These are phyloP conservation scores for Trichoderma gamsii DNA, from an alignment of 495 filamentous ascomycete genomes.

Conservation along the genomic window DNA sequence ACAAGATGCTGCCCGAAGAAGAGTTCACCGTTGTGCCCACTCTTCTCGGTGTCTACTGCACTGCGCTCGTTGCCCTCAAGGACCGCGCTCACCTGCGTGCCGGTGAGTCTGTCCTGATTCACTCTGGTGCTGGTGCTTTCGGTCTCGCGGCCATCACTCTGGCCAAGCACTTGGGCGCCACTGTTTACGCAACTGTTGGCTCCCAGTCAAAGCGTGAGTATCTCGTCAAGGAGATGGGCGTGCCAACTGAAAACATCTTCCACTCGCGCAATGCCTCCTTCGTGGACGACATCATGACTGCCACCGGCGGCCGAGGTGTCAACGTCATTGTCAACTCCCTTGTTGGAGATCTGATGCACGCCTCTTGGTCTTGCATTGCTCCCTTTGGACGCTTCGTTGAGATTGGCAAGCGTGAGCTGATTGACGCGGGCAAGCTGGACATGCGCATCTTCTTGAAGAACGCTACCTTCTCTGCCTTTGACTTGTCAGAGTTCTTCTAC, in stretches of 20 bases:
- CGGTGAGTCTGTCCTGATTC: slow-evolving; percentile 52
- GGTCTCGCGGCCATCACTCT: slow-evolving; percentile 48
- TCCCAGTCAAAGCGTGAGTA: slow-evolving; percentile 35
- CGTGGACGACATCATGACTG: slow-evolving; percentile 31
- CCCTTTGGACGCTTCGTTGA: slow-evolving; percentile 49
- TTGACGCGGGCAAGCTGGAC: slow-evolving; percentile 24
- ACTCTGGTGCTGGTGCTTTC: slow-evolving; percentile 45
- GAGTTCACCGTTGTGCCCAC: slow-evolving; percentile 25
- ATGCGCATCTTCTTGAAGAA: slow-evolving; percentile 31
- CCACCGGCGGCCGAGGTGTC: slow-evolving; percentile 42
- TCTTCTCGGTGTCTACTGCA: slow-evolving; percentile 42
- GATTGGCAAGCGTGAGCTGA: slow-evolving; percentile 37
- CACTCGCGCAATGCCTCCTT: slow-evolving; percentile 33
- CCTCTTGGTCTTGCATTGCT: slow-evolving; percentile 39
- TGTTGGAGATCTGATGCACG: slow-evolving; percentile 43
- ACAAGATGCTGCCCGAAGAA: slow-evolving; percentile 25
- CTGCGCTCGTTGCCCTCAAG: slow-evolving; percentile 45
- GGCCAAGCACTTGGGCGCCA: slow-evolving; percentile 37
- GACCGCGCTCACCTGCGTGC: slow-evolving; percentile 31
- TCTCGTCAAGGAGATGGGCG: slow-evolving; percentile 35
- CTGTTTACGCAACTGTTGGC: slow-evolving; percentile 46
- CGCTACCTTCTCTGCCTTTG: slow-evolving; percentile 27
- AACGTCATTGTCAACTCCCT: slow-evolving; percentile 52
- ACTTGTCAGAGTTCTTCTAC: slow-evolving; percentile 24
- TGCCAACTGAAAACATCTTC: slow-evolving; percentile 46